Percentiles rank a stretch among this genome's conserved stretches.
These are phyloP conservation scores for Handroanthus guayacan DNA, from an alignment of 257 asterid species.

Conservation along the genomic window DNA sequence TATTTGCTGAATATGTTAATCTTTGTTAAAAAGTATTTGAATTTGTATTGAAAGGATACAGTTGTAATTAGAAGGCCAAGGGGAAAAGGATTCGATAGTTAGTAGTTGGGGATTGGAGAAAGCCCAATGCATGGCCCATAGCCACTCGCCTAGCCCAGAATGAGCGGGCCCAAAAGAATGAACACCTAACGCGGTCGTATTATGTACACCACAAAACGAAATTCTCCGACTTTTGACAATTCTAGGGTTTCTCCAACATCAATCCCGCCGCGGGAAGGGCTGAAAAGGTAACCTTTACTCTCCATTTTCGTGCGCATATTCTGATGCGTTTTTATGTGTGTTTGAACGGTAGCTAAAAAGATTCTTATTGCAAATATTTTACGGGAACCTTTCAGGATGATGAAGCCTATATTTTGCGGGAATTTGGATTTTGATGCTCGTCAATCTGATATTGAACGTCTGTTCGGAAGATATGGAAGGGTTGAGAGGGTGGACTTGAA, in stretches of 20 bases:
- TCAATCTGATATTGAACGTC: conserved; percentile 78
- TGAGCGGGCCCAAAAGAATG: background rate
- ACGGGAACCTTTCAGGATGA: background rate
- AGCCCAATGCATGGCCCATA: conserved; percentile 30
- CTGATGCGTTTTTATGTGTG: no score
- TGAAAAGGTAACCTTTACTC: conserved; percentile 13
- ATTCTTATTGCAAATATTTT: no score
- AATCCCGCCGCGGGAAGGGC: background rate
- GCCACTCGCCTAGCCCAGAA: no score
- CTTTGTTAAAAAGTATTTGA: no score
- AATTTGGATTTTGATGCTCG: conserved; percentile 84
- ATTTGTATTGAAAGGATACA: no score
- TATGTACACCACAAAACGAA: background rate
- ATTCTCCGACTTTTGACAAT: background rate
- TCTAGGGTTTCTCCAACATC: conserved; percentile 34
- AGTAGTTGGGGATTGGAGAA: background rate
- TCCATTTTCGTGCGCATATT: background rate
- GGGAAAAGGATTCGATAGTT: no score
- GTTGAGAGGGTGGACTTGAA: conserved; percentile 88
- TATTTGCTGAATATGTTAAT: no score
- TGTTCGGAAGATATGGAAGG: conserved; percentile 77
- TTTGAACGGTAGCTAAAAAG: no score
- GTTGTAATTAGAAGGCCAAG: no score
- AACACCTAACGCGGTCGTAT: background rate
- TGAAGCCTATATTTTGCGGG: conserved; percentile 86